phyloP scores from a whole-genome alignment of 2,329 filamentous ascomycete species.

The Madurella mycetomatis region DNA sequence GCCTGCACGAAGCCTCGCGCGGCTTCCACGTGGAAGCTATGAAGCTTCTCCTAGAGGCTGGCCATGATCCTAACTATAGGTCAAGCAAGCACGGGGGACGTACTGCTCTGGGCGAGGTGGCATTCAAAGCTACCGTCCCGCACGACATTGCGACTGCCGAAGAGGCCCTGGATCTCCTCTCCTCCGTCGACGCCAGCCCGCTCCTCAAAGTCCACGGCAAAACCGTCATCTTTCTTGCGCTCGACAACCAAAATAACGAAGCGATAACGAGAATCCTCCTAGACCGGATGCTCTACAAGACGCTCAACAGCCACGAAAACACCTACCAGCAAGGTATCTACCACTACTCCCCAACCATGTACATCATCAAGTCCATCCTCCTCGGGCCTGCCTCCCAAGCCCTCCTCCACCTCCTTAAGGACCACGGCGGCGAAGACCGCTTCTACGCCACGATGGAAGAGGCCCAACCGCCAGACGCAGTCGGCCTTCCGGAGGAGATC shows the following conservation, averaged over 20 bases:
- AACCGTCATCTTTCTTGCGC: conserved; percentile 29
- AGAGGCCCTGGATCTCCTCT: conserved; percentile 25
- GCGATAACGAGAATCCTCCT: conserved; percentile 26
- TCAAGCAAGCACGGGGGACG: conserved; percentile 28
- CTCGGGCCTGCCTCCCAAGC: conserved; percentile 15
- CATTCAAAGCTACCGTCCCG: conserved; percentile 18
- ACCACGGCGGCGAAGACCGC: conserved; percentile 22
- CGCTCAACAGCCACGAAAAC: conserved; percentile 28
- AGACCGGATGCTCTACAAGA: conserved; percentile 25
- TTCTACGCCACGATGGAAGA: conserved; percentile 25
- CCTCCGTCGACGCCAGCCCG: conserved; percentile 25
- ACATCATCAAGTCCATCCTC: conserved; percentile 25
- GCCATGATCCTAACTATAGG: conserved; percentile 28
- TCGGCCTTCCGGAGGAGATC: conserved; percentile 25
- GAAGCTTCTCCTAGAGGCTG: conserved; percentile 25
- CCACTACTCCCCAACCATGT: conserved; percentile 31
- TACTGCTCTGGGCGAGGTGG: conserved; percentile 29
- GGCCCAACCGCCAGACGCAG: conserved; percentile 21
- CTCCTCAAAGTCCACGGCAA: conserved; percentile 28
- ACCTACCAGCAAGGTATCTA: conserved; percentile 25
- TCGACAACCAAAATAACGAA: conserved; percentile 28
- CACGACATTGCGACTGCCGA: conserved; percentile 21
- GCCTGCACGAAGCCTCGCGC: conserved; percentile 31
- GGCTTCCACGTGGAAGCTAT: conserved; percentile 27
- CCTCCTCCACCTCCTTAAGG: conserved; percentile 19